Evolutionary conservation across 1,284 basidiomycete genomes (phyloP).

Genomic region (Sporisorium scitamineum): DNA sequence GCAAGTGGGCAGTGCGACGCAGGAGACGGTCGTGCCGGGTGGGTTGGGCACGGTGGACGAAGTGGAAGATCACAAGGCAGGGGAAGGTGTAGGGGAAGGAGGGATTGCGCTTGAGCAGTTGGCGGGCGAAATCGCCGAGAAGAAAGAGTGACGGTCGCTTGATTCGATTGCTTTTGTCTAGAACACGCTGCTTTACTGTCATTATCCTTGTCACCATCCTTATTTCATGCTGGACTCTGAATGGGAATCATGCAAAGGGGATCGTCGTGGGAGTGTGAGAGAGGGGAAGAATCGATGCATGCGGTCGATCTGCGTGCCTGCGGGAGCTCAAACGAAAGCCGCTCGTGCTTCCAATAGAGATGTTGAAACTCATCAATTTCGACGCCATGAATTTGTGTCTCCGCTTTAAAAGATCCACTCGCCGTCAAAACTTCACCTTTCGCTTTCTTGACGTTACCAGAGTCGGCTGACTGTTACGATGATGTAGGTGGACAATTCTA

Average conservation of each 20-base stretch:
- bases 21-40: neutral
- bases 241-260: neutral
- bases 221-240: neutral
- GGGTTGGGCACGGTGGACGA: conserved; percentile 3
- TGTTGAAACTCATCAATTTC: conserved; percentile 1
- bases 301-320: neutral
- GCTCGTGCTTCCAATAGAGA: neutral
- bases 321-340: too few relatives aligned
- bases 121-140: conserved; percentile 10
- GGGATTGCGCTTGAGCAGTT: conserved; percentile 10
- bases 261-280: too few relatives aligned
- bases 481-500: too few relatives aligned
- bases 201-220: neutral
- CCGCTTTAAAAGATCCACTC: neutral
- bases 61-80: neutral
- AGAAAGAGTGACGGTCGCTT: neutral
- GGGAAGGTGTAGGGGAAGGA: neutral
- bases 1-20: neutral
- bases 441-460: too few relatives aligned
- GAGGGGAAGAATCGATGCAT: neutral
- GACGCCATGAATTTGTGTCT: neutral
- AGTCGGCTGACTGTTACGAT: too few relatives aligned
- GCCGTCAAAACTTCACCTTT: neutral
- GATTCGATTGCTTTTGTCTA: neutral
- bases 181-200: neutral